Evolutionary conservation across 306 rosid species (phyloP).

Genomic region (Rosa multiflora): DNA sequence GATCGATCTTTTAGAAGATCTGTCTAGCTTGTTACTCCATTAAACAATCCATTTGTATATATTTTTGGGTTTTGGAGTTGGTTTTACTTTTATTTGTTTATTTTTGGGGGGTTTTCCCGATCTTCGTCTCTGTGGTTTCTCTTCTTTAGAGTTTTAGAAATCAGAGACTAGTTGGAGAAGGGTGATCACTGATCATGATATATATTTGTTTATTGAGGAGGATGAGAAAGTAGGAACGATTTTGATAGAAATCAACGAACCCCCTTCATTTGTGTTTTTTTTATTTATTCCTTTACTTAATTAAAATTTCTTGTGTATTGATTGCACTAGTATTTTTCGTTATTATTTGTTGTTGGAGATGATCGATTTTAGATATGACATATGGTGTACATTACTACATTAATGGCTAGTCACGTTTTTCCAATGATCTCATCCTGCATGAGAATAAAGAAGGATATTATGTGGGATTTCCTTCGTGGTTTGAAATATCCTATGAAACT

Average conservation of each 20-base stretch:
- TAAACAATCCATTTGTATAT: conserved; percentile 21
- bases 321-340: neutral
- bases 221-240: conserved; percentile 2
- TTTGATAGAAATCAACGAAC: neutral
- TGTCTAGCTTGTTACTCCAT: conserved; percentile 10
- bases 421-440: neutral
- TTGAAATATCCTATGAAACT: neutral
- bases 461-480: neutral
- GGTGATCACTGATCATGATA: conserved; percentile 7
- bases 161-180: neutral
- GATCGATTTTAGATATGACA: neutral
- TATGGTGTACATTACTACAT: neutral
- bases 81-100: neutral
- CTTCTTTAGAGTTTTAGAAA: neutral
- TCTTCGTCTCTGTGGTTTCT: conserved; percentile 5
- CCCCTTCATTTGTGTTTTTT: neutral
- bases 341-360: no score
- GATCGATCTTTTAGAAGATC: neutral
- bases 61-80: conserved; percentile 26
- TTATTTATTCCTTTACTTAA: no score
- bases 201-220: conserved; percentile 21
- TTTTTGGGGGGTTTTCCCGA: conserved; percentile 1
- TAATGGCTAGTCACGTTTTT: neutral
- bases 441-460: neutral
- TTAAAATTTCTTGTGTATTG: neutral